phyloP scores from a whole-genome alignment of 2,329 filamentous ascomycete genomes.

The Lasiodiplodia gonubiensis region DNA sequence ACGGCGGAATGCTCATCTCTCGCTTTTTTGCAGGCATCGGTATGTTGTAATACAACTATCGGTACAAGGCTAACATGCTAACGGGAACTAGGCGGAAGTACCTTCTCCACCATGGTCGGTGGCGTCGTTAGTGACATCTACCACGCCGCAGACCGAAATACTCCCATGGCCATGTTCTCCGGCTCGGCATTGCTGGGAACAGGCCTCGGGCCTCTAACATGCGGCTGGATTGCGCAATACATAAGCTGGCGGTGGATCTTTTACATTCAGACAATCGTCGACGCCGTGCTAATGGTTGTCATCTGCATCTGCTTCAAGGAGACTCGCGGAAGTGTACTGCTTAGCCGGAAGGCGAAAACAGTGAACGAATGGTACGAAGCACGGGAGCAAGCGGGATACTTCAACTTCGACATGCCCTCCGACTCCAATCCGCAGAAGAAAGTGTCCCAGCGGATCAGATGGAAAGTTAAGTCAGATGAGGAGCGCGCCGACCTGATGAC shows the following conservation, averaged over 20 bases:
- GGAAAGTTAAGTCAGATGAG: slow-evolving; percentile 80
- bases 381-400: slow-evolving; percentile 69
- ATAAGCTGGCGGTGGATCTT: slow-evolving; percentile 85
- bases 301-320: slow-evolving; percentile 78
- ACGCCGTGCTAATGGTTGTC: slow-evolving; percentile 66
- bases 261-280: slow-evolving; percentile 79
- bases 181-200: slow-evolving; percentile 79
- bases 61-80: background rate
- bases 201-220: slow-evolving; percentile 75
- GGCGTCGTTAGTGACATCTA: slow-evolving; percentile 90
- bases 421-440: slow-evolving; percentile 35
- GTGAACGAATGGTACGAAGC: slow-evolving; percentile 81
- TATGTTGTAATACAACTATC: background rate
- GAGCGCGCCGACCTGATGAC: slow-evolving; percentile 69
- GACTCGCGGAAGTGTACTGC: slow-evolving; percentile 78
- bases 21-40: slow-evolving; percentile 76
- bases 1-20: slow-evolving; percentile 75
- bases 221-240: slow-evolving; percentile 70
- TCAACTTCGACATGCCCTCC: slow-evolving; percentile 57
- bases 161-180: slow-evolving; percentile 89
- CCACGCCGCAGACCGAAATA: slow-evolving; percentile 77
- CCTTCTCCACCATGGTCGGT: slow-evolving; percentile 89
- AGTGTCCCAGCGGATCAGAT: slow-evolving; percentile 67
- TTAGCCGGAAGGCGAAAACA: slow-evolving; percentile 73
- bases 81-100: slow-evolving; percentile 64